A percentile compares a stretch with the other conserved stretches of the same genome.
Conservation (phyloP, 2,329 filamentous ascomycete species). For the Exophiala oligosperma region DNA sequence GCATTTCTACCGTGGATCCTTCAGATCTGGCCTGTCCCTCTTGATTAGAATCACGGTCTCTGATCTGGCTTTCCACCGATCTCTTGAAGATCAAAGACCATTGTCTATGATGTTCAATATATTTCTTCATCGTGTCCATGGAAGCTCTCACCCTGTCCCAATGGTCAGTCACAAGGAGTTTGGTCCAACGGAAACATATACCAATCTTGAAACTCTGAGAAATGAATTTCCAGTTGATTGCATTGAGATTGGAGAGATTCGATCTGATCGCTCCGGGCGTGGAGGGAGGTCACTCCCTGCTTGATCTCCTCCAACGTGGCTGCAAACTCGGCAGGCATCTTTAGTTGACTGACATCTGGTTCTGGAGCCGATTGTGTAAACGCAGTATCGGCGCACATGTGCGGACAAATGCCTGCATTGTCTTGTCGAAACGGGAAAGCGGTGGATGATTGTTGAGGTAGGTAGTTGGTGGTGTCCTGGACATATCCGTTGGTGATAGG, state of each 20-base stretch:
- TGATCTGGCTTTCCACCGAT: constrained; percentile 1
- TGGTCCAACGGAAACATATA: not conserved
- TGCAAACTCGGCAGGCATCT: not conserved
- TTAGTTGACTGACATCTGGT: not conserved
- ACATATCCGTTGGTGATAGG: not conserved
- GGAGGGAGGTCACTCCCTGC: constrained; percentile 5
- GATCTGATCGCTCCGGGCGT: constrained; percentile 2
- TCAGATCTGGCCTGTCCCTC: not conserved
- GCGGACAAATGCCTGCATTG: constrained; percentile 5
- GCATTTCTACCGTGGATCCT: not conserved
- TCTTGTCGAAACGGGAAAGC: constrained; percentile 8
- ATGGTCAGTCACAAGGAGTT: not conserved
- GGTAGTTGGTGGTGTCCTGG: not conserved
- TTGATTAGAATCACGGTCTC: not conserved
- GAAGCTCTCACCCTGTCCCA: not conserved
- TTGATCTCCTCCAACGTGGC: constrained; percentile 10
- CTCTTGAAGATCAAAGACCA: constrained; percentile 2
- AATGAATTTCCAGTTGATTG: constrained; percentile 2
- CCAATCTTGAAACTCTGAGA: constrained; percentile 1
- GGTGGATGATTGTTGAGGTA: constrained; percentile 1
- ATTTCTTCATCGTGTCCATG: constrained; percentile 2
- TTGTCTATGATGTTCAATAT: constrained; percentile 3
- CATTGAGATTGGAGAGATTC: constrained; percentile 2
- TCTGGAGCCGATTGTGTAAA: constrained; percentile 7
- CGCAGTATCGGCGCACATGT: constrained; percentile 6